Percentiles rank a stretch among this genome's conserved stretches.
These are phyloP conservation scores for Gonapodya prolifera DNA, from an alignment of 192 early-diverging fungal species.

Conservation along the genomic window DNA sequence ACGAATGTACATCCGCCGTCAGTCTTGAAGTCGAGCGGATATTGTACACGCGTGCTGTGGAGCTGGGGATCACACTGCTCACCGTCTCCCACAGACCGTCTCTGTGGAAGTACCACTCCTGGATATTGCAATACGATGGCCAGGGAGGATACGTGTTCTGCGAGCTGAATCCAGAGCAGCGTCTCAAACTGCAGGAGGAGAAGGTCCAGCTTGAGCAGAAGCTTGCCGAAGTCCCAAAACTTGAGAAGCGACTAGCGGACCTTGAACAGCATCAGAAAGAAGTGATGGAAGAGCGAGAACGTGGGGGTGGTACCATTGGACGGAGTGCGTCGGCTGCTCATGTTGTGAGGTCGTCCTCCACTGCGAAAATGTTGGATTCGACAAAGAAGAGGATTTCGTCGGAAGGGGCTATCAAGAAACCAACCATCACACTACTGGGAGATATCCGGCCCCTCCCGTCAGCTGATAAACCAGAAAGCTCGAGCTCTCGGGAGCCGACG, in stretches of 20 bases:
- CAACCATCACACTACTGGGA: not conserved
- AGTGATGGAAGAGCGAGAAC: not conserved
- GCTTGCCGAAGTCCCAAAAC: conserved; percentile 64
- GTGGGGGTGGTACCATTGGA: not conserved
- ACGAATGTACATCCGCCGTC: conserved; percentile 25
- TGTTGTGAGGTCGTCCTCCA: not conserved
- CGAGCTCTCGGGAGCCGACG: not conserved
- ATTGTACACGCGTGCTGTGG: conserved; percentile 32
- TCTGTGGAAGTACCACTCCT: conserved; percentile 96
- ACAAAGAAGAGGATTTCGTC: not conserved
- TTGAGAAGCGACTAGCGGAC: conserved; percentile 54
- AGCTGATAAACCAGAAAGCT: not conserved
- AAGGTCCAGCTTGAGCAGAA: conserved; percentile 66
- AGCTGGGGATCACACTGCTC: conserved; percentile 77
- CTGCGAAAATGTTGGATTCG: not conserved
- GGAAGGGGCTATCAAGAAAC: not conserved
- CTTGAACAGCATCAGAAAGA: conserved; percentile 18
- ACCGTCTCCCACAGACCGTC: conserved; percentile 92
- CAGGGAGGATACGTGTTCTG: conserved; percentile 93
- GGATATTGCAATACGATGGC: conserved; percentile 88
- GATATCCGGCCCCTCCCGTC: not conserved
- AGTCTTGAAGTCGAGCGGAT: not conserved
- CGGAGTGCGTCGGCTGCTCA: not conserved
- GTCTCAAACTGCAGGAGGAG: conserved; percentile 82
- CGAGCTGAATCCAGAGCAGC: conserved; percentile 71